Conservation (phyloP, 2,329 filamentous ascomycete genomes). For the Neonectria faginata region DNA sequence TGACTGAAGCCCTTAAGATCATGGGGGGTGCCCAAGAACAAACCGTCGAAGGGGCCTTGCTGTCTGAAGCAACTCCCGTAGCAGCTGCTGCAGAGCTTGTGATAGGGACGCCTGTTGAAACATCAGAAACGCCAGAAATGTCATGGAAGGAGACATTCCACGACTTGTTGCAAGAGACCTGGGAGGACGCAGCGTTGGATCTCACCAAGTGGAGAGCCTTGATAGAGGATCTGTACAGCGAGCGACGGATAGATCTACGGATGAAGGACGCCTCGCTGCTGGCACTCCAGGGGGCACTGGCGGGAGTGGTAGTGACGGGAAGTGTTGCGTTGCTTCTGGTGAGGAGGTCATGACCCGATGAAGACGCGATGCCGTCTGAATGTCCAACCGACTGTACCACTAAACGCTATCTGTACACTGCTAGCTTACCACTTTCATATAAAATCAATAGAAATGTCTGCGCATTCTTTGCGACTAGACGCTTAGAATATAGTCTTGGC, state of each 20-base stretch:
- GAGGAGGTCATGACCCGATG: slow-evolving; percentile 47
- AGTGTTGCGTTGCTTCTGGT: slow-evolving; percentile 63
- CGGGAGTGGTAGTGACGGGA: slow-evolving; percentile 72
- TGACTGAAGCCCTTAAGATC: slow-evolving; percentile 29
- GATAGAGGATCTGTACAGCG: slow-evolving; percentile 72
- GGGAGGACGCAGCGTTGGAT: slow-evolving; percentile 58
- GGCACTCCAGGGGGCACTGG: slow-evolving; percentile 73
- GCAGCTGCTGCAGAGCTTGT: slow-evolving; percentile 16
- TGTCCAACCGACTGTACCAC: slow-evolving; percentile 36
- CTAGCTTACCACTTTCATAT: slow-evolving; percentile 14
- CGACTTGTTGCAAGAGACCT: slow-evolving; percentile 44
- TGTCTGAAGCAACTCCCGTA: slow-evolving; percentile 18
- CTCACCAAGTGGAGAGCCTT: slow-evolving; percentile 61
- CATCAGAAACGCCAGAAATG: slow-evolving; percentile 16
- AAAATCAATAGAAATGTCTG: background rate
- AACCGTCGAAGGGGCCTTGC: slow-evolving; percentile 16
- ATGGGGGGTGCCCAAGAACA: slow-evolving; percentile 18
- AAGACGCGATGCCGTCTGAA: slow-evolving; percentile 19
- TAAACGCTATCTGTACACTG: slow-evolving; percentile 33
- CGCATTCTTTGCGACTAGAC: background rate
- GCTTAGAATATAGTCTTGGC: background rate
- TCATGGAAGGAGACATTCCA: slow-evolving; percentile 6
- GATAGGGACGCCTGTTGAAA: slow-evolving; percentile 20
- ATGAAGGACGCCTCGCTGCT: slow-evolving; percentile 79
- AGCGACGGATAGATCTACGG: slow-evolving; percentile 70